phyloP scores from a whole-genome alignment of 768 basidiomycete genomes.

The Russula ochroleuca region DNA sequence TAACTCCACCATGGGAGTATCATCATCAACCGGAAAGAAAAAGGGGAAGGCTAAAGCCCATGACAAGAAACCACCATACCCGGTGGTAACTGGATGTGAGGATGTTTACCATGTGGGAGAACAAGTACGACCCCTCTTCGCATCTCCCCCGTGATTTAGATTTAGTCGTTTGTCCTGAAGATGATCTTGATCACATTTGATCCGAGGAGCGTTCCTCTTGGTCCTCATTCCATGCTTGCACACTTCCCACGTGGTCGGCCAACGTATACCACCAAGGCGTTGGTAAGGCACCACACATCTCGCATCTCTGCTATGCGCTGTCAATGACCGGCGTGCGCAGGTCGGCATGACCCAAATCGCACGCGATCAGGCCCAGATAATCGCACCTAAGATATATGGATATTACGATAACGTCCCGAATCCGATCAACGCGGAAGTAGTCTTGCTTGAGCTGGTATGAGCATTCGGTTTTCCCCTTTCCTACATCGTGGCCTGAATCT shows the following conservation, averaged over 20 bases:
- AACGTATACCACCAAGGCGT: slow-evolving; percentile 32
- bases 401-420: slow-evolving; percentile 33
- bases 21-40: slow-evolving; percentile 8
- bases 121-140: slow-evolving; percentile 27
- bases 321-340: slow-evolving; percentile 22
- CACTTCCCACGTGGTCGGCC: slow-evolving; percentile 34
- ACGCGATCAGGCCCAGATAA: slow-evolving; percentile 26
- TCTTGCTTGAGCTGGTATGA: slow-evolving; percentile 35
- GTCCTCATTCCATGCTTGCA: slow-evolving; percentile 33
- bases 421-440: slow-evolving; percentile 34
- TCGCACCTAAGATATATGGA: slow-evolving; percentile 34
- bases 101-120: slow-evolving; percentile 34
- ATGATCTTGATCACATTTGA: slow-evolving; percentile 35
- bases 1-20: slow-evolving; percentile 10
- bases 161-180: slow-evolving; percentile 15
- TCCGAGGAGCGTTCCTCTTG: slow-evolving; percentile 31
- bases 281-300: slow-evolving; percentile 27
- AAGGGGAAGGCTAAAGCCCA: slow-evolving; percentile 21
- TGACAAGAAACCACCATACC: slow-evolving; percentile 23
- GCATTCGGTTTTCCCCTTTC: neutral
- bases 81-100: slow-evolving; percentile 28
- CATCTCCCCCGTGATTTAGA: neutral
- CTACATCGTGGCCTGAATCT: slow-evolving; percentile 13
- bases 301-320: neutral
- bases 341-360: slow-evolving; percentile 34